Evolutionary conservation across 1,139 yeast genomes (phyloP), one percentile per base, ranked within the genome.

Genomic region (Nematodospora anomalae): DNA sequence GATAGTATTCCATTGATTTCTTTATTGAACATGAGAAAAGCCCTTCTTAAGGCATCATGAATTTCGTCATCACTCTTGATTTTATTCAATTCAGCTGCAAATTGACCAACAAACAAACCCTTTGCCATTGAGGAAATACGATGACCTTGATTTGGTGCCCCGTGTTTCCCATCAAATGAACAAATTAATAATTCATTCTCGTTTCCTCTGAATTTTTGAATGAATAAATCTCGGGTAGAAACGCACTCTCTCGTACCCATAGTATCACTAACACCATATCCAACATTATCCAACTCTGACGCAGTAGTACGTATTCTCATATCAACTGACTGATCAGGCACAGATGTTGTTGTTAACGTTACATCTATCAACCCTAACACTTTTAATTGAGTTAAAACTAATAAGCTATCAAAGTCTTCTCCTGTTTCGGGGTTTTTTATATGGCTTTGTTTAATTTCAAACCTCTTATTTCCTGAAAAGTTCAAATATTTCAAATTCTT

Each of bases 301-400:
- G 94, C 92, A 1, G 95, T 86, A 0, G 97, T 87, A 51, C 98
- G 78, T 26, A 92, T 84, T 64, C 98, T 84, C 53, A 86, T 78
- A 49, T 85, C 84, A 13, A 79, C 77, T 13, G 79, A 74, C 58
- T 90, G 97, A 57, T 92, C 98, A 2, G 97, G 97, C 6, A 90
- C 87, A 2, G 83, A 71, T 12, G 76, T 69, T 0, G 95, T 83
- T 1, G 96, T 88, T 47, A 92, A 72, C 1, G 98, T 92, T 14
- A 92, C 95, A 67, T 94, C 99, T 80, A 92, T 89, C 43, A 92
- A 71, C 1, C 98, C 97, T 33, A 92, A 67, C 5, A 86, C 79
- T 46, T 76, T 78, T 45, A 92, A 65, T 28, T 84, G 73, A 39
- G 83, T 81, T 53, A 94, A 66, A 2, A 80, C 82, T 12, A 87